Evolutionary conservation across 2,329 filamentous ascomycete genomes (phyloP).

Genomic region (Fonsecaea multimorphosa): DNA sequence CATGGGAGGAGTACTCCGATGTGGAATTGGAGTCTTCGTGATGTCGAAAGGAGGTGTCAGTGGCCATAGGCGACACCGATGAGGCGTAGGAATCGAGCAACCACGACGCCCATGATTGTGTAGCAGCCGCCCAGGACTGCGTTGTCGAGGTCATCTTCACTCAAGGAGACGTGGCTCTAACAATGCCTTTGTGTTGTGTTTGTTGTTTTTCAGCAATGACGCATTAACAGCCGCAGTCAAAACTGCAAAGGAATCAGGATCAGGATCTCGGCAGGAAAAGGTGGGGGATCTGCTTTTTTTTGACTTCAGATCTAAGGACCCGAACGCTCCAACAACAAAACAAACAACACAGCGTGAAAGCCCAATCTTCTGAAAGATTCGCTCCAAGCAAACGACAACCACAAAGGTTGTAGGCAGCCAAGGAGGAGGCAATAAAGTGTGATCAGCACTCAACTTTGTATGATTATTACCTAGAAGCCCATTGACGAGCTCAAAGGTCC

Average conservation of each 20-base stretch:
- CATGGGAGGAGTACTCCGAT: constrained; percentile 24
- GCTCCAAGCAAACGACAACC: background rate
- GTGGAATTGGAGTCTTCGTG: constrained; percentile 29
- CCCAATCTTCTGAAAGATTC: background rate
- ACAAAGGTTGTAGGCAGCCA: background rate
- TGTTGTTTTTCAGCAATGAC: constrained; percentile 7
- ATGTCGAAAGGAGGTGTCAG: constrained; percentile 28
- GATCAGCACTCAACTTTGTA: background rate
- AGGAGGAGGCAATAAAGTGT: constrained; percentile 10
- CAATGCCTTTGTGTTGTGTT: background rate
- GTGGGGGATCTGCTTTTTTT: constrained; percentile 5
- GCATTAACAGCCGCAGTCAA: background rate
- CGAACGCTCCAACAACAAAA: background rate
- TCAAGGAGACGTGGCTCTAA: background rate
- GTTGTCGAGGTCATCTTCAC: constrained; percentile 19
- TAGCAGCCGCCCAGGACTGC: constrained; percentile 36
- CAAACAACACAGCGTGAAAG: background rate
- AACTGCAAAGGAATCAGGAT: constrained; percentile 4
- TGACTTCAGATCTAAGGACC: background rate
- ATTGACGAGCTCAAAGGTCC: constrained; percentile 13
- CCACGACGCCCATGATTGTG: constrained; percentile 39
- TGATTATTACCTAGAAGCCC: constrained; percentile 9
- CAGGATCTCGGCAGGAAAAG: background rate
- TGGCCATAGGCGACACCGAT: constrained; percentile 30
- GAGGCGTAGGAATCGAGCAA: constrained; percentile 39